Conservation (phyloP, 2,329 filamentous ascomycete species). For the Ophiostoma ulmi region DNA sequence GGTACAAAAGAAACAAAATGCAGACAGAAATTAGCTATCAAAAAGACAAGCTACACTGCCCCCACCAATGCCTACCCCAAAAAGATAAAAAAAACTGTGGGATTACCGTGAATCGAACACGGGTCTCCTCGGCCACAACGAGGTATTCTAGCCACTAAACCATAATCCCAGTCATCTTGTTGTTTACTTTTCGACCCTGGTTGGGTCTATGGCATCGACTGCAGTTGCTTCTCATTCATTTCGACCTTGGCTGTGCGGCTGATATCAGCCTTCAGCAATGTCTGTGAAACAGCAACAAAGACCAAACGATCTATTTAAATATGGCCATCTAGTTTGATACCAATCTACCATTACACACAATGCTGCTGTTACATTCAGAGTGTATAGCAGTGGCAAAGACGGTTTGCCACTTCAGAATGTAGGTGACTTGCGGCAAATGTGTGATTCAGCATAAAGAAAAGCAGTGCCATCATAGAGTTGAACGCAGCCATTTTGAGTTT, state of each 20-base stretch:
- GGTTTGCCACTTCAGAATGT: not conserved
- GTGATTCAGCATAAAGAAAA: not conserved
- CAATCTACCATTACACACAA: not conserved
- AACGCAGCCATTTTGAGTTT: not conserved
- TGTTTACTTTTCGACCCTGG: not conserved
- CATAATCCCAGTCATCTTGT: constrained; percentile 21
- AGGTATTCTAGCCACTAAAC: constrained; percentile 29
- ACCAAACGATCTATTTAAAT: no score
- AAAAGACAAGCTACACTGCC: not conserved
- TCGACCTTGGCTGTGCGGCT: not conserved
- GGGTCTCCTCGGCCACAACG: constrained; percentile 29
- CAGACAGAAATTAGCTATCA: not conserved
- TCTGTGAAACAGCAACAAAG: not conserved
- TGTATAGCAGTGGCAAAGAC: not conserved
- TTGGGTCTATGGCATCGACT: not conserved
- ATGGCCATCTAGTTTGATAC: not conserved
- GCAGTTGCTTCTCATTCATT: not conserved
- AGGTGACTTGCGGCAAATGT: not conserved
- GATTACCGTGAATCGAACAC: constrained; percentile 29
- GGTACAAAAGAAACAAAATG: no score
- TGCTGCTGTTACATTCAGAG: not conserved
- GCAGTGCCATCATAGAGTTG: no score
- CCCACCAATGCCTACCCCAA: no score
- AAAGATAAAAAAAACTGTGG: constrained; percentile 16
- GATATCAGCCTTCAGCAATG: not conserved